Evolutionary conservation across 2,329 filamentous ascomycete genomes (phyloP), one percentile per base, ranked within the genome.

Genomic region (Phyllosticta paracitricarpa): DNA sequence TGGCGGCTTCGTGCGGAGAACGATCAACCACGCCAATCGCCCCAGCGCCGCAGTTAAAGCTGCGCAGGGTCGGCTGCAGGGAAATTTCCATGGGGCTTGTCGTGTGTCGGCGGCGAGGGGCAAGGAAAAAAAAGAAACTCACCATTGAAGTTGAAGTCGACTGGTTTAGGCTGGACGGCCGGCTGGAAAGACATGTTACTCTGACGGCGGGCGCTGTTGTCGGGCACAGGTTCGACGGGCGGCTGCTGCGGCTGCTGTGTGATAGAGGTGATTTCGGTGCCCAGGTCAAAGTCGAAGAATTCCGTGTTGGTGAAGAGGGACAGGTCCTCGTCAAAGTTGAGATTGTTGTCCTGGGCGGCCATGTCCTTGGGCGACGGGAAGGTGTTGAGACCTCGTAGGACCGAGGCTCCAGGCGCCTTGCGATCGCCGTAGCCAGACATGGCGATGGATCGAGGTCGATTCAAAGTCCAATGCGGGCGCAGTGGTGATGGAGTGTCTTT

Each of bases 361-460:
- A 63, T 64, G 53, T 73, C 71, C 59, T 70, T 64, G 24, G 66
- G 64, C 62, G 80, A 76, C 28, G 82, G 82, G 61, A 87, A 79
- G 54, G 82, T 84, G 79, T 96, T 96, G 69, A 97, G 81, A 67
- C 92, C 88, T 69, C 89, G 88, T 66, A 97, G 82, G 71, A 91
- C 88, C 71, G 91, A 91, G 76, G 96, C 89, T 75, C 96, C 96
- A 70, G 89, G 88, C 68, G 84, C 89, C 71, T 88, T 86, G 64
- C 90, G 88, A 71, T 86, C 87, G 75, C 82, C 86, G 82, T 85
- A 91, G 72, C 80, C 82, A 73, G 89, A 85, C 88, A 91, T 91
- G 12, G 40, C 40, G 40, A 48, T 48, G 40, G 40, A 25, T 56
- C 69, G 57, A 91, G 91, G 69, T 52, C 61, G 58, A 51, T 51